Evolutionary conservation across 2,329 filamentous ascomycete species (phyloP).

Genomic region (Alternaria rosae): DNA sequence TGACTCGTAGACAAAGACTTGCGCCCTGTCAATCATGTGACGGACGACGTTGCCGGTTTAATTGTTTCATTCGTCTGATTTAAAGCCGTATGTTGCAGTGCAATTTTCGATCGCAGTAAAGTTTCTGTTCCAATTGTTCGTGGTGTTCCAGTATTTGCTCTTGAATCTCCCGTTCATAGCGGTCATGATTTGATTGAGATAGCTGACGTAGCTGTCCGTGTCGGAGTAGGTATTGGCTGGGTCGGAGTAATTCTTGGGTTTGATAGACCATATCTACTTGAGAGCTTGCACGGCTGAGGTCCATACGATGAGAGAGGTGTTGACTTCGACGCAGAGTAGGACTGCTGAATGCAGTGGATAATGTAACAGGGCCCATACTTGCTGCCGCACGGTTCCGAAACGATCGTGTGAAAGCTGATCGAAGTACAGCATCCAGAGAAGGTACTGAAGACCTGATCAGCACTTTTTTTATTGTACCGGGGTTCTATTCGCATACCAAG

Average conservation of each 20-base stretch:
- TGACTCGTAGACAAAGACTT: conserved; percentile 35
- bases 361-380: conserved; percentile 63
- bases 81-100: conserved; percentile 25
- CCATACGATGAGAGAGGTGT: conserved; percentile 34
- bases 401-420: conserved; percentile 58
- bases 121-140: conserved; percentile 32
- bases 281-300: conserved; percentile 34
- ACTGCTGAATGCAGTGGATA: conserved; percentile 68
- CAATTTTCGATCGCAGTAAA: conserved; percentile 34
- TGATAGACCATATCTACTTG: conserved; percentile 27
- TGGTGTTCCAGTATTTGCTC: conserved; percentile 26
- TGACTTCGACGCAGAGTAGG: conserved; percentile 66
- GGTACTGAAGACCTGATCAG: conserved; percentile 30
- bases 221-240: conserved; percentile 24
- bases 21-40: conserved; percentile 28
- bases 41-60: conserved; percentile 21
- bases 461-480: no score
- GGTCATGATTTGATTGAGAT: conserved; percentile 31
- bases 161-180: conserved; percentile 27
- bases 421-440: conserved; percentile 69
- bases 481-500: conserved; percentile 8
- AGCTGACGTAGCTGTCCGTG: conserved; percentile 11
- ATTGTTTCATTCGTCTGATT: conserved; percentile 29
- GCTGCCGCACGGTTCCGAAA: conserved; percentile 62
- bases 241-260: conserved; percentile 19